phyloP scores from a whole-genome alignment of 2,329 filamentous ascomycete species.

The Sordariomycetes sp. region DNA sequence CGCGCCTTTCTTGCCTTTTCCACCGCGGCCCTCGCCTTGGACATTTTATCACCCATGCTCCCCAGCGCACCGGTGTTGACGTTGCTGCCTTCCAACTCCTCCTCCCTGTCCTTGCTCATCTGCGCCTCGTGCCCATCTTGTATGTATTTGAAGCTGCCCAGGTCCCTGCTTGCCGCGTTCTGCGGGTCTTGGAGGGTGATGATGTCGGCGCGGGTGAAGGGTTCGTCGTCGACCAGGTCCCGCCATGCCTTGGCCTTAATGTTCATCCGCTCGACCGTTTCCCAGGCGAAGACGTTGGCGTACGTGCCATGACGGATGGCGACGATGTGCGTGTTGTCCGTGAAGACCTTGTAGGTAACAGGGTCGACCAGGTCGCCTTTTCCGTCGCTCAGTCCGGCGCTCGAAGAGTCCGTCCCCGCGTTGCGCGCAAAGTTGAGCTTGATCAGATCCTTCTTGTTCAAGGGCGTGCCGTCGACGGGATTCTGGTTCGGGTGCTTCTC shows the following conservation, averaged over 20 bases:
- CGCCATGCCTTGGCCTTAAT: conserved; percentile 95
- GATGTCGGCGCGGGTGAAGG: conserved; percentile 84
- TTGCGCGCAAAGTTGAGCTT: conserved; percentile 90
- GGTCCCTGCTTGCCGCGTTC: conserved; percentile 71
- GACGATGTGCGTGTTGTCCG: conserved; percentile 95
- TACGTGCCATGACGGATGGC: conserved; percentile 71
- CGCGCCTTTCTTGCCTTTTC: conserved; percentile 76
- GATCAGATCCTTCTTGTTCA: conserved; percentile 77
- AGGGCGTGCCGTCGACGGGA: conserved; percentile 71
- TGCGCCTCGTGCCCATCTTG: conserved; percentile 68
- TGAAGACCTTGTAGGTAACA: conserved; percentile 95
- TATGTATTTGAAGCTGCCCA: conserved; percentile 82
- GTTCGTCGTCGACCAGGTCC: conserved; percentile 78
- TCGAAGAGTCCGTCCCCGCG: conserved; percentile 52
- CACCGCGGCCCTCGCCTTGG: conserved; percentile 89
- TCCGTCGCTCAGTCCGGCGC: conserved; percentile 38
- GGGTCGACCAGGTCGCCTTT: conserved; percentile 85
- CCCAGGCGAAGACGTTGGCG: conserved; percentile 93
- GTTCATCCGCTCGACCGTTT: conserved; percentile 91
- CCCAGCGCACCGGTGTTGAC: conserved; percentile 79
- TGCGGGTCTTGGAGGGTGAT: conserved; percentile 95
- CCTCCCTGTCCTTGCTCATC: conserved; percentile 60
- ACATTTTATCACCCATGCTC: conserved; percentile 68
- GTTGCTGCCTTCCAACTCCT: conserved; percentile 53
- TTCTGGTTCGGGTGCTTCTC: conserved; percentile 83